A percentile compares a stretch with the other conserved stretches of the same genome.
Evolutionary conservation across 495 filamentous ascomycete genomes (phyloP).

Genomic region (Podospora pseudocomata): DNA sequence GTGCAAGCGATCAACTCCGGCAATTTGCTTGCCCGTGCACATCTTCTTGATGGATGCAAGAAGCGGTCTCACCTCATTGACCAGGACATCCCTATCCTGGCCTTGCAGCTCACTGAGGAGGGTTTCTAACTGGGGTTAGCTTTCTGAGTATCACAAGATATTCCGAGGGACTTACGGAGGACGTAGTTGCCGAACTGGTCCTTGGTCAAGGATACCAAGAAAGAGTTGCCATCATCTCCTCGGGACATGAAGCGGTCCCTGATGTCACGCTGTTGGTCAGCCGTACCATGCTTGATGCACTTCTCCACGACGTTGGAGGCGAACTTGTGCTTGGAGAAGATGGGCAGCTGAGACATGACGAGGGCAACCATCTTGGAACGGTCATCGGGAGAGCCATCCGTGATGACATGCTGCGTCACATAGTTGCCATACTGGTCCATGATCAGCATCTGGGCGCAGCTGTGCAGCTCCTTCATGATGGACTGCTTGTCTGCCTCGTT

Average conservation of each 20-base stretch:
- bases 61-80: conserved; percentile 70
- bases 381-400: conserved; percentile 74
- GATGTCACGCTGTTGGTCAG: conserved; percentile 67
- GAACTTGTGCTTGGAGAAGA: conserved; percentile 89
- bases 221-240: conserved; percentile 61
- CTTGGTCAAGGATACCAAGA: conserved; percentile 72
- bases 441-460: conserved; percentile 66
- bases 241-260: conserved; percentile 59
- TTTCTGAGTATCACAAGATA: not conserved
- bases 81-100: conserved; percentile 60
- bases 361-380: conserved; percentile 66
- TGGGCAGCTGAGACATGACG: conserved; percentile 67
- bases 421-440: conserved; percentile 95
- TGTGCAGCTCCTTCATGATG: conserved; percentile 76
- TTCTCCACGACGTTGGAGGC: conserved; percentile 98
- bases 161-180: conserved; percentile 65
- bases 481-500: conserved; percentile 63
- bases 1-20: conserved; percentile 59
- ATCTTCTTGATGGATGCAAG: conserved; percentile 68
- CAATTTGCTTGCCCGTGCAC: conserved; percentile 74
- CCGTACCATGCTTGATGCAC: conserved; percentile 71
- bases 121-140: conserved; percentile 38
- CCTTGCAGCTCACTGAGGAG: conserved; percentile 58
- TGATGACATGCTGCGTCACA: conserved; percentile 90
- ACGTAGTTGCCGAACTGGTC: conserved; percentile 97